These are phyloP conservation scores for Oryza meyeriana DNA, from an alignment of 176 grass and related monocot genomes.

Conservation along the genomic window DNA sequence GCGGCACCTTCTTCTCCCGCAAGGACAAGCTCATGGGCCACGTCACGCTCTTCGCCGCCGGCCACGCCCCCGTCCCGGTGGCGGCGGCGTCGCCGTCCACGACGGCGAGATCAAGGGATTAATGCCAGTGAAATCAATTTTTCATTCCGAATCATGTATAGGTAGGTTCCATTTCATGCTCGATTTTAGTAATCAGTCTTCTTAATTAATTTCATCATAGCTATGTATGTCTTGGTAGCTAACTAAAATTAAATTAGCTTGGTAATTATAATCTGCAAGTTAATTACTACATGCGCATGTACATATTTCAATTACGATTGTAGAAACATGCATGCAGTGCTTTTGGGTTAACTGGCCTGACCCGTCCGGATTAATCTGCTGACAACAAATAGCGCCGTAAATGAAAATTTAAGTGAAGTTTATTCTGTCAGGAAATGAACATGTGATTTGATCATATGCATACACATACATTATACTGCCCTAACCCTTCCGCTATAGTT, in stretches of 20 bases:
- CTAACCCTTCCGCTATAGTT: too few relatives aligned
- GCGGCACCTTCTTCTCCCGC: slow-evolving; percentile 73
- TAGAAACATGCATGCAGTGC: background rate
- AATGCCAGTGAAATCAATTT: too few relatives aligned
- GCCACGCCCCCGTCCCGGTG: slow-evolving; percentile 36
- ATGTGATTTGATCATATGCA: too few relatives aligned
- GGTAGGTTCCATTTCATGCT: background rate
- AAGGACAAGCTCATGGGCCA: slow-evolving; percentile 92
- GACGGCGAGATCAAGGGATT: background rate
- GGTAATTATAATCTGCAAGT: too few relatives aligned
- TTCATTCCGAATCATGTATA: too few relatives aligned
- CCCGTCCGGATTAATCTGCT: too few relatives aligned
- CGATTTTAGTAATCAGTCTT: background rate
- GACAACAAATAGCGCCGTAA: background rate
- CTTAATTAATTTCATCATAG: too few relatives aligned
- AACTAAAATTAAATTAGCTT: too few relatives aligned
- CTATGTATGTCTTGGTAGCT: too few relatives aligned
- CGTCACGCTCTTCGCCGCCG: slow-evolving; percentile 49
- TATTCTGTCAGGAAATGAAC: too few relatives aligned
- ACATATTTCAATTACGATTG: background rate
- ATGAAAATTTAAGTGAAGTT: too few relatives aligned
- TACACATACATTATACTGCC: too few relatives aligned
- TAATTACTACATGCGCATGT: background rate
- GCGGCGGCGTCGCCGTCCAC: background rate
- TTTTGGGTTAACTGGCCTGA: background rate